These are phyloP conservation scores for Nemania diffusa DNA, from an alignment of 2,329 filamentous ascomycete genomes.

Conservation along the genomic window DNA sequence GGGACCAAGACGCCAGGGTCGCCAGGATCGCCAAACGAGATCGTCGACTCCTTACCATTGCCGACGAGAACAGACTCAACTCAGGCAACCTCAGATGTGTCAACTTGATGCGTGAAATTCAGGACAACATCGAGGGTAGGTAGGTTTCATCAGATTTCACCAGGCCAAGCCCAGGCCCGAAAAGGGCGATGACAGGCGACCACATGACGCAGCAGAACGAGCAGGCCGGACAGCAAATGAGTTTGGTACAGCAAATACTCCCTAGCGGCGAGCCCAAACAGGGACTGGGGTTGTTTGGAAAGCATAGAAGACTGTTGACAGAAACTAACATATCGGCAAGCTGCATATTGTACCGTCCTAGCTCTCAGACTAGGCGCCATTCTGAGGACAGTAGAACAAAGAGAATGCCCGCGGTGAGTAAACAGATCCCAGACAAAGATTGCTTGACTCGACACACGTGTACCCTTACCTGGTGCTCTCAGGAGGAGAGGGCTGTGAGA, in stretches of 20 bases:
- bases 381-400: constrained; percentile 59
- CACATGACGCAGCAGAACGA: constrained; percentile 53
- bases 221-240: constrained; percentile 52
- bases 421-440: constrained; percentile 52
- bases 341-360: constrained; percentile 60
- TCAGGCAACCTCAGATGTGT: constrained; percentile 43
- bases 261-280: constrained; percentile 54
- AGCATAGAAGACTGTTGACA: constrained; percentile 53
- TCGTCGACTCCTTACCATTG: constrained; percentile 46
- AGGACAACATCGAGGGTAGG: constrained; percentile 51
- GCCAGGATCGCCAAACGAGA: constrained; percentile 41
- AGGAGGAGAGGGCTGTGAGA: constrained; percentile 33
- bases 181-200: constrained; percentile 55
- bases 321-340: constrained; percentile 55
- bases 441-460: constrained; percentile 68
- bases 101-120: constrained; percentile 43
- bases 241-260: constrained; percentile 58
- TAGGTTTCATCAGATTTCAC: constrained; percentile 55
- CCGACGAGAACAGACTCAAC: constrained; percentile 43
- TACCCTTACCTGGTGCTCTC: constrained; percentile 49
- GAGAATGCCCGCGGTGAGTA: constrained; percentile 51
- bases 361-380: constrained; percentile 50
- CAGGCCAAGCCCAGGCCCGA: constrained; percentile 50
- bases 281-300: constrained; percentile 55
- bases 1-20: constrained; percentile 39